Conservation (phyloP, 768 basidiomycete genomes). For the Leccinellum albellum region DNA sequence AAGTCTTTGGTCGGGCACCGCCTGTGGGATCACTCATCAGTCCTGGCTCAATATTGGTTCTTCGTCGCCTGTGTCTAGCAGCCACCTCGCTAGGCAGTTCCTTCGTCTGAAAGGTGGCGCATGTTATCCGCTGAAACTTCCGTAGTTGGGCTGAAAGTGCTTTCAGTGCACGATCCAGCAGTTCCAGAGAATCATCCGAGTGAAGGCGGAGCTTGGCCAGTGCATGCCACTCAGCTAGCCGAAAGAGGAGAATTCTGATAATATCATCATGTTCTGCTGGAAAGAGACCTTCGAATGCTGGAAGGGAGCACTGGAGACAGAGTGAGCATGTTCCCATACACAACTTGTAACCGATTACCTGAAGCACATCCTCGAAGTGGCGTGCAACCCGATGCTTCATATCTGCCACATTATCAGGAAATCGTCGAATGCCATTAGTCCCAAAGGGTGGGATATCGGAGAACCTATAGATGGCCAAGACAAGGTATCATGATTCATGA, state of each 20-base stretch:
- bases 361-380: neutral
- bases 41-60: neutral
- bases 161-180: neutral
- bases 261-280: neutral
- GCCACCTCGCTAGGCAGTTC: neutral
- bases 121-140: neutral
- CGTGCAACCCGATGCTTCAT: neutral
- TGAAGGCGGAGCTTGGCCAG: neutral
- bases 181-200: neutral
- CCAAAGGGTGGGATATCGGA: neutral
- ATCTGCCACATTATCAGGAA: neutral
- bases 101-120: neutral
- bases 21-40: neutral
- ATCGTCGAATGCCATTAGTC: neutral
- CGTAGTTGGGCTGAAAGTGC: neutral
- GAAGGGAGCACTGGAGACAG: neutral
- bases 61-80: neutral
- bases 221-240: neutral
- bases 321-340: neutral
- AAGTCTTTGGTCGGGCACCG: neutral
- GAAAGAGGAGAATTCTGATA: neutral
- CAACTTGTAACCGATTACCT: neutral
- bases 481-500: neutral
- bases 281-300: neutral
- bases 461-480: neutral